Conservation (phyloP, 768 basidiomycete species). For the Hortiboletus campestris region DNA sequence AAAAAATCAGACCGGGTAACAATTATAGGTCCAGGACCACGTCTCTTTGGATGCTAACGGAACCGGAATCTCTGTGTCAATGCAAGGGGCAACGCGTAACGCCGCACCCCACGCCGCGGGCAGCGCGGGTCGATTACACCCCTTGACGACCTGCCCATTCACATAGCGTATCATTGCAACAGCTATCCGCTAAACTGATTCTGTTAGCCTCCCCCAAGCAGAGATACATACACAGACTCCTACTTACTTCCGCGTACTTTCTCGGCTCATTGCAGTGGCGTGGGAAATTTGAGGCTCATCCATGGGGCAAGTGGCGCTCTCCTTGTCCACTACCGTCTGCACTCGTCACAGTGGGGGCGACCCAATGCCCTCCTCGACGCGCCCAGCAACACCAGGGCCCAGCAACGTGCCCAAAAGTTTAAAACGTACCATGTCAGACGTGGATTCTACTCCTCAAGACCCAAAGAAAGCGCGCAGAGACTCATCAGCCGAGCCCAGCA, state of each 20-base stretch:
- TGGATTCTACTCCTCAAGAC: conserved; percentile 17
- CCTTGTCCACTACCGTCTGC: neutral
- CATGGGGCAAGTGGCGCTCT: neutral
- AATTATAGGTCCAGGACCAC: too few species aligned
- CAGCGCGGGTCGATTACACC: too few species aligned
- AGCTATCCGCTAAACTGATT: too few species aligned
- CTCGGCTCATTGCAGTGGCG: conserved; percentile 18
- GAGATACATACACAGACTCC: neutral
- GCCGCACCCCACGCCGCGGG: too few species aligned
- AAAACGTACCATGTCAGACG: conserved; percentile 28
- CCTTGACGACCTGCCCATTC: neutral
- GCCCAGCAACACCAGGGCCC: conserved; percentile 15
- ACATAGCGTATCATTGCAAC: neutral
- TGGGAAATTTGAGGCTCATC: conserved; percentile 16
- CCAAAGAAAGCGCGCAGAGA: conserved; percentile 26
- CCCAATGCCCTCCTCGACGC: conserved; percentile 28
- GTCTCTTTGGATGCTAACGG: too few species aligned
- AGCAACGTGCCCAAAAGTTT: neutral
- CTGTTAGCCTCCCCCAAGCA: neutral
- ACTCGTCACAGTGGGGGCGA: neutral
- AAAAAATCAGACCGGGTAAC: too few species aligned
- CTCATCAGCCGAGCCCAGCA: conserved; percentile 14
- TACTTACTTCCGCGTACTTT: neutral
- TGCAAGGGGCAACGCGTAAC: too few species aligned
- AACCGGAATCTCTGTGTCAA: too few species aligned